Conservation (phyloP, 257 asterid species). For the Fraxinus americana region DNA sequence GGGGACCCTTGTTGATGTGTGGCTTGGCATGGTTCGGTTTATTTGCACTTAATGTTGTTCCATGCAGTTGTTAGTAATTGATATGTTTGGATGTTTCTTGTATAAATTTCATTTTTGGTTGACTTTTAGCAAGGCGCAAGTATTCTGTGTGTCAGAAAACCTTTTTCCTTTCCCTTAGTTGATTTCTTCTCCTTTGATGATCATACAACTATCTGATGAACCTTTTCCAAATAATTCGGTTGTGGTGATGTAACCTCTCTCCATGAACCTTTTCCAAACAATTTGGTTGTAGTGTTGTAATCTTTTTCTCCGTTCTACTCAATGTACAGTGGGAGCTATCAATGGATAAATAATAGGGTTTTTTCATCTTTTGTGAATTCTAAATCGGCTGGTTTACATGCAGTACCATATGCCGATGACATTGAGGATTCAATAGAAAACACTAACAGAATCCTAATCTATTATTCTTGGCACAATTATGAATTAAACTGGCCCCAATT, state of each 20-base stretch:
- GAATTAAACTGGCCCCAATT: not conserved
- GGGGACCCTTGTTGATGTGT: constrained; percentile 84
- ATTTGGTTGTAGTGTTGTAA: no score
- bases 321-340: not conserved
- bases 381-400: not conserved
- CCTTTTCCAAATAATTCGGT: not conserved
- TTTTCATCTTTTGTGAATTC: not conserved
- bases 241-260: not conserved
- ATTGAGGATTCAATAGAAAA: not conserved
- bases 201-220: not conserved
- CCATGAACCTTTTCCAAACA: not conserved
- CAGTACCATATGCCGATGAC: not conserved
- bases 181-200: not conserved
- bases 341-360: not conserved
- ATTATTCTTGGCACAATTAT: not conserved
- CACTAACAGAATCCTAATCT: constrained; percentile 4
- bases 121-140: not conserved
- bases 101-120: not conserved
- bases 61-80: not conserved
- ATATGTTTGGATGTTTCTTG: constrained; percentile 4
- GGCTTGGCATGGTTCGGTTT: constrained; percentile 75
- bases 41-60: constrained; percentile 16
- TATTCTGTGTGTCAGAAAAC: not conserved
- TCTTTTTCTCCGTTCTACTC: not conserved
- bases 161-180: not conserved